A percentile compares a stretch with the other conserved stretches of the same genome.
phyloP scores from a whole-genome alignment of 495 filamentous ascomycete species.

The Tuber aestivum region DNA sequence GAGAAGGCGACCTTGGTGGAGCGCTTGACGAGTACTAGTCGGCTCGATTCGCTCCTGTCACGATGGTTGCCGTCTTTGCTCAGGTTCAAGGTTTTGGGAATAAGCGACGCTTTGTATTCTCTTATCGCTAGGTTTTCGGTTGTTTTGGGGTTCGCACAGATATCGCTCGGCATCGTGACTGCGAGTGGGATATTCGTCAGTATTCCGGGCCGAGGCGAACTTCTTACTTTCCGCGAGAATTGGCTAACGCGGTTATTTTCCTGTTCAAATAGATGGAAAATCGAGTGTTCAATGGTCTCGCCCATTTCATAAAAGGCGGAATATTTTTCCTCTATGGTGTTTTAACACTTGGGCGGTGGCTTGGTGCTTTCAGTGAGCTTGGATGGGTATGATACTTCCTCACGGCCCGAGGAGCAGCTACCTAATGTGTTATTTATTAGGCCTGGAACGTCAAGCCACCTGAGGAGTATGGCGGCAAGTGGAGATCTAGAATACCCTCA shows the following conservation, averaged over 20 bases:
- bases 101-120: conserved; percentile 55
- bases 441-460: conserved; percentile 85
- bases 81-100: conserved; percentile 56
- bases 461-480: conserved; percentile 51
- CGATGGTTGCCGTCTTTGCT: conserved; percentile 52
- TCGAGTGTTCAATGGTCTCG: conserved; percentile 74
- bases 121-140: conserved; percentile 59
- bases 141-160: conserved; percentile 57
- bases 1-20: conserved; percentile 46
- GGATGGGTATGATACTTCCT: conserved; percentile 60
- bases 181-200: conserved; percentile 67
- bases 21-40: conserved; percentile 41
- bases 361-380: conserved; percentile 81
- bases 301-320: conserved; percentile 94
- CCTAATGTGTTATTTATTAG: conserved; percentile 41
- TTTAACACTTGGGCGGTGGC: conserved; percentile 80
- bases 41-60: conserved; percentile 49
- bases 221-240: neutral
- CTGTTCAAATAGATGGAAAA: conserved; percentile 48
- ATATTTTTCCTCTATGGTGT: conserved; percentile 95
- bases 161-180: conserved; percentile 60
- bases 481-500: conserved; percentile 62
- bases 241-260: conserved; percentile 20
- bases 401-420: conserved; percentile 2
- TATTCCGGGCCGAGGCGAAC: conserved; percentile 21